Evolutionary conservation across 2,329 filamentous ascomycete genomes (phyloP).

Genomic region (Tolypocladium pustulatum): DNA sequence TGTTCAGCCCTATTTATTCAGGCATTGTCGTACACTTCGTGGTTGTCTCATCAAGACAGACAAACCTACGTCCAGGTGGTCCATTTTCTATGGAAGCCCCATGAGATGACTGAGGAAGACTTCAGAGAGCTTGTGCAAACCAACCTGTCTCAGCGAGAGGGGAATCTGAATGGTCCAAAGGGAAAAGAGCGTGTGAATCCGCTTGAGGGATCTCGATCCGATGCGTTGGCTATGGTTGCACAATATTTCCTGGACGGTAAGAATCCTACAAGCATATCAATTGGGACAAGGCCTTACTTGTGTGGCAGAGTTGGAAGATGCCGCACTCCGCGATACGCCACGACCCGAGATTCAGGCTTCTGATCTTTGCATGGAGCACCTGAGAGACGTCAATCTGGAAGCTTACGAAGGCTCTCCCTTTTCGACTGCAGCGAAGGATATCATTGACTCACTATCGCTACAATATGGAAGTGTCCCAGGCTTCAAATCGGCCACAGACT

Average conservation of each 20-base stretch:
- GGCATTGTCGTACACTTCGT: slow-evolving; percentile 31
- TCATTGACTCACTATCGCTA: slow-evolving; percentile 25
- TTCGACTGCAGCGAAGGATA: slow-evolving; percentile 20
- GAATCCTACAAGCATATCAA: not conserved
- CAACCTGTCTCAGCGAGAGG: slow-evolving; percentile 6
- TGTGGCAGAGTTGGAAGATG: slow-evolving; percentile 35
- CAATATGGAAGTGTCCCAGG: slow-evolving; percentile 19
- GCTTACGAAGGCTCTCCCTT: slow-evolving; percentile 20
- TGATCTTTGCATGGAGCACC: slow-evolving; percentile 30
- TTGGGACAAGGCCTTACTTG: not conserved
- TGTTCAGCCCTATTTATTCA: slow-evolving; percentile 34
- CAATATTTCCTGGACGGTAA: slow-evolving; percentile 42
- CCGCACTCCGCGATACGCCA: slow-evolving; percentile 21
- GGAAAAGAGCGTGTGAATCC: slow-evolving; percentile 28
- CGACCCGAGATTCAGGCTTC: slow-evolving; percentile 26
- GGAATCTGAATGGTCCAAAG: slow-evolving; percentile 21
- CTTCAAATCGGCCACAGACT: slow-evolving; percentile 22
- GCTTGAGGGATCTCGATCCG: slow-evolving; percentile 8
- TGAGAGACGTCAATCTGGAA: slow-evolving; percentile 18
- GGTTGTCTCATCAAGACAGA: slow-evolving; percentile 25
- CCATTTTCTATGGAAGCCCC: slow-evolving; percentile 37
- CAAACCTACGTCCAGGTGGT: slow-evolving; percentile 32
- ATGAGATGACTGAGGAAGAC: slow-evolving; percentile 17
- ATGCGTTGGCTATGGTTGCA: slow-evolving; percentile 30
- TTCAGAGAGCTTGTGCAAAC: slow-evolving; percentile 16